phyloP scores from a whole-genome alignment of 768 basidiomycete species.

The Xerocomus potaroensis region DNA sequence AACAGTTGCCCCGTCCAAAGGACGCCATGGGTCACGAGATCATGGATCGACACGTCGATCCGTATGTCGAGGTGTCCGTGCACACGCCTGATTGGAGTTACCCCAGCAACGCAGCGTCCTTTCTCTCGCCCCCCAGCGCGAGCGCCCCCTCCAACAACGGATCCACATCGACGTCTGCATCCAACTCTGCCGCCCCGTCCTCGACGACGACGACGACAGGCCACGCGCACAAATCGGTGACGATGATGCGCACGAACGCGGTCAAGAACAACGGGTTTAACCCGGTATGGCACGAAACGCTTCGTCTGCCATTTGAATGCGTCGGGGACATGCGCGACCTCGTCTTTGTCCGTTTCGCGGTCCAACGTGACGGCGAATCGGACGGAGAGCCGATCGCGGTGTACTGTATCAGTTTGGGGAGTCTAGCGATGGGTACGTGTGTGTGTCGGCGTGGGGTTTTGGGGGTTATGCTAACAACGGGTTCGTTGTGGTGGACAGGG shows the following conservation, averaged over 20 bases:
- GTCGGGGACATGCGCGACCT: slow-evolving; percentile 76
- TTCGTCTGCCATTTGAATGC: slow-evolving; percentile 72
- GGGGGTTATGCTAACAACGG: too few relatives aligned
- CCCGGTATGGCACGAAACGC: slow-evolving; percentile 73
- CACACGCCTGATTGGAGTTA: slow-evolving; percentile 70
- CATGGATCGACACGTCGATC: slow-evolving; percentile 57
- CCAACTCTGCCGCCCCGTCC: slow-evolving; percentile 15
- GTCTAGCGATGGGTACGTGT: slow-evolving; percentile 64
- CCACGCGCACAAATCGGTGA: slow-evolving; percentile 42
- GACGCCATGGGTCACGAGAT: slow-evolving; percentile 61
- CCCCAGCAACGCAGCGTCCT: slow-evolving; percentile 15
- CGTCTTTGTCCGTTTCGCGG: slow-evolving; percentile 76
- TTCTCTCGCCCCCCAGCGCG: slow-evolving; percentile 6
- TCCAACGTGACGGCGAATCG: slow-evolving; percentile 59
- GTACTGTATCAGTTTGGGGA: slow-evolving; percentile 69
- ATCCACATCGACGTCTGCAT: slow-evolving; percentile 3
- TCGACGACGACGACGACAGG: slow-evolving; percentile 12
- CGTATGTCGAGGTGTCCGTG: slow-evolving; percentile 77
- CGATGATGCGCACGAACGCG: slow-evolving; percentile 50
- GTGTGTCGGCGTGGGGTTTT: background rate
- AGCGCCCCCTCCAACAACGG: slow-evolving; percentile 1
- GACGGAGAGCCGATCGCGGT: slow-evolving; percentile 66
- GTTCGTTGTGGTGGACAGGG: too few relatives aligned
- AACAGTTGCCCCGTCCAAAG: slow-evolving; percentile 77
- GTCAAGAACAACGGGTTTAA: slow-evolving; percentile 92